phyloP scores from a whole-genome alignment of 257 asterid genomes.

The Plantago ovata region DNA sequence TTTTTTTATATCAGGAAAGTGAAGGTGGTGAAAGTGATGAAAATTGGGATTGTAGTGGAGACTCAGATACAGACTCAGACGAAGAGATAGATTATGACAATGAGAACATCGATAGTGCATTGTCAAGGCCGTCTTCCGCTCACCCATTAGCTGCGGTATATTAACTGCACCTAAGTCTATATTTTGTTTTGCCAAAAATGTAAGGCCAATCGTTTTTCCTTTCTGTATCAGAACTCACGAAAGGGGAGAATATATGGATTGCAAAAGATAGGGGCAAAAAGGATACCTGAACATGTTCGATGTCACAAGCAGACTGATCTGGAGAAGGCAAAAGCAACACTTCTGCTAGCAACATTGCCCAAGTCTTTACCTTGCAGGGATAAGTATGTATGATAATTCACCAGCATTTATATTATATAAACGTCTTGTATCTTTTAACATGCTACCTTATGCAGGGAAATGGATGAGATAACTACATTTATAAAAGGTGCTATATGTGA shows the following conservation, averaged over 20 bases:
- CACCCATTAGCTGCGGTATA: conserved; percentile 83
- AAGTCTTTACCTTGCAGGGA: conserved; percentile 87
- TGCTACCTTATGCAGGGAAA: conserved; percentile 55
- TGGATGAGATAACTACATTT: conserved; percentile 77
- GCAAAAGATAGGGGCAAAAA: conserved; percentile 83
- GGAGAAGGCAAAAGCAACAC: conserved; percentile 86
- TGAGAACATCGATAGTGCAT: conserved; percentile 35
- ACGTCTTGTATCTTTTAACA: conserved; percentile 18
- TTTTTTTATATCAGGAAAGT: conserved; percentile 46
- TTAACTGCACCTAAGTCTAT: conserved; percentile 4
- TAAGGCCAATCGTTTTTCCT: conserved; percentile 24
- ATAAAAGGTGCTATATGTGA: conserved; percentile 89
- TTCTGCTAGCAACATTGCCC: conserved; percentile 82
- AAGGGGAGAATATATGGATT: conserved; percentile 76
- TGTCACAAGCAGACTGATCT: conserved; percentile 81
- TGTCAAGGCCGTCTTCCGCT: conserved; percentile 34
- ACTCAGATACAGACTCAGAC: conserved; percentile 48
- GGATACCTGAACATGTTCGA: conserved; percentile 85
- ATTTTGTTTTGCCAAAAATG: conserved; percentile 22
- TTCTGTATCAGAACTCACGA: conserved; percentile 56
- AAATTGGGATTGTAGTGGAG: conserved; percentile 57
- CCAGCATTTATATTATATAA: conserved; percentile 1
- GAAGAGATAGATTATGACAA: conserved; percentile 51
- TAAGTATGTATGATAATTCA: conserved; percentile 46
- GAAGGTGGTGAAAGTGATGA: conserved; percentile 51